phyloP scores from a whole-genome alignment of 2,329 filamentous ascomycete species.

The Eurotiales sp. region DNA sequence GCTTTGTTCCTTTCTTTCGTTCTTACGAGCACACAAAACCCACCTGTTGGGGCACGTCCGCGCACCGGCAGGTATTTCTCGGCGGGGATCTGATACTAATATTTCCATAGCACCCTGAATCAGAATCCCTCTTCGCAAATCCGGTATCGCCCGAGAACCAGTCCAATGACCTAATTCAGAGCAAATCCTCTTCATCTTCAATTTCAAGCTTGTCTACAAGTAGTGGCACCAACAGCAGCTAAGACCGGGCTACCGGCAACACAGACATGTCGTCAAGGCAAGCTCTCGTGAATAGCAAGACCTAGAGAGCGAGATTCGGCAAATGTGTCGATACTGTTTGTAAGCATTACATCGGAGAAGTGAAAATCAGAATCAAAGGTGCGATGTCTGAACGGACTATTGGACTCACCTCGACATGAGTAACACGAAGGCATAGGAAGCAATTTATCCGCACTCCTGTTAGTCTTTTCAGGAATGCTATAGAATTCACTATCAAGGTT shows the following conservation, averaged over 20 bases:
- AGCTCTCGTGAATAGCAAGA: too few species aligned
- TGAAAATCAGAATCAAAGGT: too few species aligned
- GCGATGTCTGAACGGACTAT: too few species aligned
- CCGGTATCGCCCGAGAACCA: slow-evolving; percentile 2
- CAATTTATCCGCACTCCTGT: too few species aligned
- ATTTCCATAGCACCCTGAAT: slow-evolving; percentile 9
- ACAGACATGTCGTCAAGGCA: too few species aligned
- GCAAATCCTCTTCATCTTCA: slow-evolving; percentile 5
- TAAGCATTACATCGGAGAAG: too few species aligned
- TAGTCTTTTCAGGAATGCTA: too few species aligned
- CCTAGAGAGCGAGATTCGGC: not conserved
- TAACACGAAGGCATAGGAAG: too few species aligned
- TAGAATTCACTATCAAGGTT: too few species aligned
- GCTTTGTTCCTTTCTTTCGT: not conserved
- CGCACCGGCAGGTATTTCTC: not conserved
- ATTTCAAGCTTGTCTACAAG: slow-evolving; percentile 5
- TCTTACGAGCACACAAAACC: not conserved
- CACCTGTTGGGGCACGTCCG: too few species aligned
- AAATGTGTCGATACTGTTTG: not conserved
- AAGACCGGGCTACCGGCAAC: not conserved
- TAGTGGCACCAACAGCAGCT: not conserved
- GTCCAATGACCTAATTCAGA: slow-evolving; percentile 3
- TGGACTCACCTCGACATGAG: too few species aligned
- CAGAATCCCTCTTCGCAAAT: slow-evolving; percentile 7
- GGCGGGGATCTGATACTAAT: not conserved